Base-by-base conservation (phyloP, 805 yeast species). In the Jamesozyma piceae region DNA sequence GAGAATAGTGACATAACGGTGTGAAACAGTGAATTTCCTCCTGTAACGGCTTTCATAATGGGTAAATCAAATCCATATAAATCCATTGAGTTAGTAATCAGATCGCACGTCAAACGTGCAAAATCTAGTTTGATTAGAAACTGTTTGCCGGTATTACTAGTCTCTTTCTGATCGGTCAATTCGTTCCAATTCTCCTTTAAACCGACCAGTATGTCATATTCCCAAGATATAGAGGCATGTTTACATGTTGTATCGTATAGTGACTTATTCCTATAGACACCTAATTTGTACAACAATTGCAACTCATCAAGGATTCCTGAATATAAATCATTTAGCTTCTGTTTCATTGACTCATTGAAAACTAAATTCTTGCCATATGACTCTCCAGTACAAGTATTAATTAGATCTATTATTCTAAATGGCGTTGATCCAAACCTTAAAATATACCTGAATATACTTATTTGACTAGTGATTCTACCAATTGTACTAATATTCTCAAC, bases 361-460 rank as follows among this genome's bases (percentile, higher is more conserved):
- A 22, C 42, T 35, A 19, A 9, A 13, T 8, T 1, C 20, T 39
- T 44, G 5, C 13, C 9, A 17, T n/a, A n/a, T 5, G 20, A 0
- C 28, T 11, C 33, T 5, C 33, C 33, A 14, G n/a, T n/a, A 15
- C 5, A 9, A 46, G 69, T 71, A 48, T 49, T 26, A 57, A 38
- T 15, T 75, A 47, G 48, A 21, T 64, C 58, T 30, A 71, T 54
- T 2, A 77, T 34, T 48, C 80, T 68, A 58, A 79, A 77, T 2
- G 87, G 87, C 5, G 82, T 69, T 36, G 78, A 75, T 33, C 89
- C 90, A 46, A 80, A 80, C 50, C 90, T 69, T 49, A 82, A 61
- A 42, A 78, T 69, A 54, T 80, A 86, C 60, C 92, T 73, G 58
- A 78, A 82, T 10, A 72, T 61, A 20, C 60, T 40, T 72, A 73